Conservation (phyloP, 2,329 filamentous ascomycete genomes). For the Fusarium humuli region DNA sequence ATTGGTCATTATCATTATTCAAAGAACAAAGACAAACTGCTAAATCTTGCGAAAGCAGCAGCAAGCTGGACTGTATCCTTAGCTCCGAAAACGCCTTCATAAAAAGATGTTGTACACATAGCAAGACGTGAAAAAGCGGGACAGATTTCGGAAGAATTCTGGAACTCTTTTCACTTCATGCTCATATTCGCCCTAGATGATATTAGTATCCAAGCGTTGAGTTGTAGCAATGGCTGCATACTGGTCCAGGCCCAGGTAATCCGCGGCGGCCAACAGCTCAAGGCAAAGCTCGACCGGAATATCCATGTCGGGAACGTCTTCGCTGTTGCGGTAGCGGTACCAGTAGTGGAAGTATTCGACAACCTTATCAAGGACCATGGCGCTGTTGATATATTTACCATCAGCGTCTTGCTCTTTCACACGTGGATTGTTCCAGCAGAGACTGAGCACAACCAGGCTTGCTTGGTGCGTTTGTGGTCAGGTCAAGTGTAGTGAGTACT, state of each 20-base stretch:
- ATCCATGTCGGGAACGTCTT: constrained; percentile 83
- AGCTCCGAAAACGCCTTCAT: constrained; percentile 37
- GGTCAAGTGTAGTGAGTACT: constrained; percentile 73
- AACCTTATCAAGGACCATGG: constrained; percentile 80
- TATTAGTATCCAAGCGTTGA: constrained; percentile 47
- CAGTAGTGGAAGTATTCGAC: constrained; percentile 88
- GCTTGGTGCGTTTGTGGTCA: constrained; percentile 55
- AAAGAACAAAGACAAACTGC: constrained; percentile 20
- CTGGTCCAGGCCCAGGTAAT: constrained; percentile 77
- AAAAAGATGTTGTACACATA: constrained; percentile 1
- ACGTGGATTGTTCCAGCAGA: constrained; percentile 21
- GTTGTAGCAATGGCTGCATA: constrained; percentile 48
- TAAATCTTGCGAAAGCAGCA: constrained; percentile 7
- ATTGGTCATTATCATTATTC: constrained; percentile 30
- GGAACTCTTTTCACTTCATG: constrained; percentile 48
- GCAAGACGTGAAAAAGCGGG: not conserved
- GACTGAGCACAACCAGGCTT: constrained; percentile 26
- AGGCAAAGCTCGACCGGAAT: constrained; percentile 82
- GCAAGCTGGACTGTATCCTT: constrained; percentile 14
- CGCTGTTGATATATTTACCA: constrained; percentile 60
- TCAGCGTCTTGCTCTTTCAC: constrained; percentile 41
- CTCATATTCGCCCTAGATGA: constrained; percentile 53
- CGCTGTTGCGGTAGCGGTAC: constrained; percentile 76
- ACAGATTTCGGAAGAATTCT: not conserved
- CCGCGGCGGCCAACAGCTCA: constrained; percentile 80